Conservation (phyloP, 257 asterid genomes). For the Lithospermum erythrorhizon region DNA sequence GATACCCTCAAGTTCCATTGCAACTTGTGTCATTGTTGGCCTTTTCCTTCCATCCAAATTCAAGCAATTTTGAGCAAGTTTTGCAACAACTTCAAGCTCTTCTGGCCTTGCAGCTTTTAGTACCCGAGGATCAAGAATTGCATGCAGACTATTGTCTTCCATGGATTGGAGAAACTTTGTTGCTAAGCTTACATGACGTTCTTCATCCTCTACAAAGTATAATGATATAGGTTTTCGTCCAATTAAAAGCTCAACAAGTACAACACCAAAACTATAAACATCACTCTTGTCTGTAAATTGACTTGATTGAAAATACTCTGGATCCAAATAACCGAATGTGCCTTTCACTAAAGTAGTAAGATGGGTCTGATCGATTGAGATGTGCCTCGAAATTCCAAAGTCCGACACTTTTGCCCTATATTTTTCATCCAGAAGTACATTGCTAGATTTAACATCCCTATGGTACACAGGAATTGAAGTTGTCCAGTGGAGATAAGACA, state of each 20-base stretch:
- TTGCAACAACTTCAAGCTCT: conserved; percentile 19
- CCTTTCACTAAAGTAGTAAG: conserved; percentile 28
- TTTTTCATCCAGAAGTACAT: conserved; percentile 10
- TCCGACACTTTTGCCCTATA: too few relatives aligned
- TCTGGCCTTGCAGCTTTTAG: conserved; percentile 17
- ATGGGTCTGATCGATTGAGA: conserved; percentile 21
- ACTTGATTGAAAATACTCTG: conserved; percentile 21
- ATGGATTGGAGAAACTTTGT: conserved; percentile 10
- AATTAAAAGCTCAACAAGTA: conserved; percentile 28
- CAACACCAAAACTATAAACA: too few relatives aligned
- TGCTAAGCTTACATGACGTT: conserved; percentile 16
- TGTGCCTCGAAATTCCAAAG: too few relatives aligned
- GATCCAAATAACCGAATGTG: conserved; percentile 37
- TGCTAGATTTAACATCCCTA: conserved; percentile 28
- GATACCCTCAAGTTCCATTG: conserved; percentile 23
- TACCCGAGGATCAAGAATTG: conserved; percentile 25
- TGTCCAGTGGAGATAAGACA: conserved; percentile 29
- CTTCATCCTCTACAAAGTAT: conserved; percentile 11
- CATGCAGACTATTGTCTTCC: conserved; percentile 20
- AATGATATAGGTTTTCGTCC: conserved; percentile 24
- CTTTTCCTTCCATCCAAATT: conserved; percentile 27
- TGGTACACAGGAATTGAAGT: conserved; percentile 32
- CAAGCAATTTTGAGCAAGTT: conserved; percentile 25
- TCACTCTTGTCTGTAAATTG: not conserved
- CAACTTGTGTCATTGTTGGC: conserved; percentile 39